A percentile compares a stretch with the other conserved stretches of the same genome.
These are phyloP conservation scores for Ceriops zippeliana DNA, from an alignment of 345 rosid species.

Conservation along the genomic window DNA sequence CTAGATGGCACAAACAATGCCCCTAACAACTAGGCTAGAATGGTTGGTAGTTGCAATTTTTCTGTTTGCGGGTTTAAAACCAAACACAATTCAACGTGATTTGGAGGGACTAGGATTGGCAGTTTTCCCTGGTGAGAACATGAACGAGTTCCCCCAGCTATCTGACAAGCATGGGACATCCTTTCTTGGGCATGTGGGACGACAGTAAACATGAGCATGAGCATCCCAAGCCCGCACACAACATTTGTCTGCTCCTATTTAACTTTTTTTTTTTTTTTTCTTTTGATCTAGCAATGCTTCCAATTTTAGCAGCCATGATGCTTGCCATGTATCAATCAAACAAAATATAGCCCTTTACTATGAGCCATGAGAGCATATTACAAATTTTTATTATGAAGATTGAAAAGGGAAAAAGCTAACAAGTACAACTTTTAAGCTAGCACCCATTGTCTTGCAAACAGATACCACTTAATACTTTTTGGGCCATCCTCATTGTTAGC, in stretches of 20 bases:
- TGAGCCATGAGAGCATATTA: not conserved
- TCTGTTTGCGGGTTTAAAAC: too few species aligned
- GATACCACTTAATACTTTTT: not conserved
- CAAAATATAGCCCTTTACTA: not conserved
- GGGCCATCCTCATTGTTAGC: too few species aligned
- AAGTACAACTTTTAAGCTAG: constrained; percentile 14
- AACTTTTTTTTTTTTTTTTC: not conserved
- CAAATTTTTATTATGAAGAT: not conserved
- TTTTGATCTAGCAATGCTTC: constrained; percentile 5
- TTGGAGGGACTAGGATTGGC: too few species aligned
- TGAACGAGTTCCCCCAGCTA: too few species aligned
- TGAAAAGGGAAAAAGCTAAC: not conserved
- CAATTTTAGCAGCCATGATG: constrained; percentile 13
- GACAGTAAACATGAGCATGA: constrained; percentile 26
- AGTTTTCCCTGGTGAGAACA: too few species aligned
- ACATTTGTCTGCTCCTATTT: not conserved
- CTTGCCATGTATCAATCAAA: not conserved
- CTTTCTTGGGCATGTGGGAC: constrained; percentile 34
- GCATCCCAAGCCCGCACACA: constrained; percentile 2
- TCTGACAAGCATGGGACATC: constrained; percentile 16
- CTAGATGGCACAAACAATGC: too few species aligned
- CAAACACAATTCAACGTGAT: too few species aligned
- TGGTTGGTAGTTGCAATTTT: too few species aligned
- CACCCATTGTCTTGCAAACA: constrained; percentile 5
- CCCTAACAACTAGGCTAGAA: too few species aligned